Evolutionary conservation across 352 stramenopile genomes (phyloP).

Genomic region (Pythium utonaiense): DNA sequence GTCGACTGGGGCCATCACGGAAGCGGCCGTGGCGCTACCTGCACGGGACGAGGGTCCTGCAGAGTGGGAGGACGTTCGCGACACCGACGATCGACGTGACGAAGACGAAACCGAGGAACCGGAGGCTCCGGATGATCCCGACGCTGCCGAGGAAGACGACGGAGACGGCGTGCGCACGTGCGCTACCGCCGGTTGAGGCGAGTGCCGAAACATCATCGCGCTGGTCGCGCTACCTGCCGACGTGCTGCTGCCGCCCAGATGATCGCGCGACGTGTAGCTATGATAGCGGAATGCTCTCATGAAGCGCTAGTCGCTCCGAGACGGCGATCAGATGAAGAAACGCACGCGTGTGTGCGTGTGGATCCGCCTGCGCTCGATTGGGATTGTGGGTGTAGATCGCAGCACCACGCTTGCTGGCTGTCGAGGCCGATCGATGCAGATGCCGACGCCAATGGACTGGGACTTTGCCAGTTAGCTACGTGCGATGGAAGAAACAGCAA

Average conservation of each 20-base stretch:
- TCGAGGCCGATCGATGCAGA: neutral
- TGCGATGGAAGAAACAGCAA: slow-evolving; percentile 2
- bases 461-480: neutral
- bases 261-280: neutral
- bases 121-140: neutral
- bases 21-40: neutral
- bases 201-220: neutral
- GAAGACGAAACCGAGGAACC: slow-evolving; percentile 8
- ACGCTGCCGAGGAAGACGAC: slow-evolving; percentile 3
- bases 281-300: neutral
- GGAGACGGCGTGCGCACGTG: slow-evolving; percentile 8
- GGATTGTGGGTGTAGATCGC: neutral
- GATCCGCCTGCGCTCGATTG: neutral
- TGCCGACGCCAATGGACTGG: neutral
- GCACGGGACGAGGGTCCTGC: neutral
- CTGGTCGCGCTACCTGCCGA: neutral
- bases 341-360: neutral
- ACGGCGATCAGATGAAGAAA: neutral
- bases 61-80: neutral
- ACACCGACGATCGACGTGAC: neutral
- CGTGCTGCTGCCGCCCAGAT: neutral
- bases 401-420: neutral
- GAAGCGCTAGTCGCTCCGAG: neutral
- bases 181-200: neutral
- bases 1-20: neutral